Conservation (phyloP, 1,284 basidiomycete genomes). For the Ceratobasidium sp. region DNA sequence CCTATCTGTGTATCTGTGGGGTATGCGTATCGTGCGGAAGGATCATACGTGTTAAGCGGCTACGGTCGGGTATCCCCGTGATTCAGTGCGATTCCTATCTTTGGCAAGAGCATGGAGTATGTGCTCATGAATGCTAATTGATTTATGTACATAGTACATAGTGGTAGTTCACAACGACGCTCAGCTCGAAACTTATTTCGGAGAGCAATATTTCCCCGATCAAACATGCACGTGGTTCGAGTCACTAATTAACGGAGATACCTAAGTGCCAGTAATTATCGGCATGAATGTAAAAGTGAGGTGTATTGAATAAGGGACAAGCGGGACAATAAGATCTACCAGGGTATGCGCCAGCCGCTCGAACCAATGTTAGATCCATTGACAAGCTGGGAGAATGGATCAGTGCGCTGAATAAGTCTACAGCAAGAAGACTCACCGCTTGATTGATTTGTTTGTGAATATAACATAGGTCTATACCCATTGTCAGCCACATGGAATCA, state of each 20-base stretch:
- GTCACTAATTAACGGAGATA: neutral
- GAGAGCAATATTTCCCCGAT: neutral
- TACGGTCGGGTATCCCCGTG: neutral
- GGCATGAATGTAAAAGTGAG: neutral
- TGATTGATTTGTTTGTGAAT: conserved; percentile 69
- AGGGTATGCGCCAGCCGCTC: conserved; percentile 43
- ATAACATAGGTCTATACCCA: conserved; percentile 61
- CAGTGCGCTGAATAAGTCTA: too few relatives aligned
- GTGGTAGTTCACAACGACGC: too few relatives aligned
- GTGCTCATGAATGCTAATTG: too few relatives aligned
- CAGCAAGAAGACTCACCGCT: conserved; percentile 61
- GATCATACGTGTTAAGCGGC: conserved; percentile 1
- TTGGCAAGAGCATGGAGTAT: too few relatives aligned
- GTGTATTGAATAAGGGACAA: neutral
- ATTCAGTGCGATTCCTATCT: neutral
- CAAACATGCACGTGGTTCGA: conserved; percentile 14
- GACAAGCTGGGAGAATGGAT: conserved; percentile 8
- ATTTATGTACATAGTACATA: too few relatives aligned
- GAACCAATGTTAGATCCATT: conserved; percentile 41
- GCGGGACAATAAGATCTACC: conserved; percentile 7
- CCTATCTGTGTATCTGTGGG: neutral
- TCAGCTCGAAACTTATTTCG: neutral
- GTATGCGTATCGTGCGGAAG: neutral
- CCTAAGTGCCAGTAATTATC: neutral
- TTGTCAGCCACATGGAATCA: neutral